Conservation (phyloP, 164 flowering plant species). For the Brasenia schreberi region DNA sequence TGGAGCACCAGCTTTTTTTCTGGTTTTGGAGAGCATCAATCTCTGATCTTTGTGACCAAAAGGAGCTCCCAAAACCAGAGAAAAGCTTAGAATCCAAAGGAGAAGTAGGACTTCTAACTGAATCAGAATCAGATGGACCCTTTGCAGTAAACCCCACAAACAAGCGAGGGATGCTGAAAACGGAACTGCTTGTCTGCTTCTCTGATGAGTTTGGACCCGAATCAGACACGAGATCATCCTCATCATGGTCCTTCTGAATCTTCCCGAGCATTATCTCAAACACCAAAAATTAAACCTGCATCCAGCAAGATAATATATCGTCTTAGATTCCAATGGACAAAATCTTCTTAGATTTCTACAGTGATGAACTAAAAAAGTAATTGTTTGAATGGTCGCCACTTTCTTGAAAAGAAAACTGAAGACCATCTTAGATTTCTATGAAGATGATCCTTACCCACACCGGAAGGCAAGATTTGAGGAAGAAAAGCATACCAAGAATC, state of each 20-base stretch:
- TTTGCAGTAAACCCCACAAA: conserved; percentile 50
- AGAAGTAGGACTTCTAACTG: conserved; percentile 74
- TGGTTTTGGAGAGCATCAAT: conserved; percentile 24
- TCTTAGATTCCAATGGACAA: too few species aligned
- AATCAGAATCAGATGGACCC: conserved; percentile 52
- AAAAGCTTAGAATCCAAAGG: conserved; percentile 61
- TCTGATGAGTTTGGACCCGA: not conserved
- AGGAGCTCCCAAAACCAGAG: conserved; percentile 26
- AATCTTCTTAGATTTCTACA: too few species aligned
- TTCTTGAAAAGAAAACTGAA: not conserved
- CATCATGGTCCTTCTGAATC: not conserved
- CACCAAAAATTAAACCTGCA: not conserved
- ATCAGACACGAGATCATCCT: not conserved
- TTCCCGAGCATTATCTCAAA: not conserved
- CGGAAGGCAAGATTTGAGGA: too few species aligned
- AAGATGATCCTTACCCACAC: too few species aligned
- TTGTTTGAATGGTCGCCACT: not conserved
- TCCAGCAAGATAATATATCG: not conserved
- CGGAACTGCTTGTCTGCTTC: conserved; percentile 17
- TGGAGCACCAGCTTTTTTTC: conserved; percentile 35
- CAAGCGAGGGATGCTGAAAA: conserved; percentile 52
- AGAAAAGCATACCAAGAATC: too few species aligned
- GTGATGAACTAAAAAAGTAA: too few species aligned
- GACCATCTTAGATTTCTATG: too few species aligned
- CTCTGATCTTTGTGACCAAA: conserved; percentile 28